A percentile compares a stretch with the other conserved stretches of the same genome.
Evolutionary conservation across 1,284 basidiomycete genomes (phyloP).

Genomic region (Sphagnurus paluster): DNA sequence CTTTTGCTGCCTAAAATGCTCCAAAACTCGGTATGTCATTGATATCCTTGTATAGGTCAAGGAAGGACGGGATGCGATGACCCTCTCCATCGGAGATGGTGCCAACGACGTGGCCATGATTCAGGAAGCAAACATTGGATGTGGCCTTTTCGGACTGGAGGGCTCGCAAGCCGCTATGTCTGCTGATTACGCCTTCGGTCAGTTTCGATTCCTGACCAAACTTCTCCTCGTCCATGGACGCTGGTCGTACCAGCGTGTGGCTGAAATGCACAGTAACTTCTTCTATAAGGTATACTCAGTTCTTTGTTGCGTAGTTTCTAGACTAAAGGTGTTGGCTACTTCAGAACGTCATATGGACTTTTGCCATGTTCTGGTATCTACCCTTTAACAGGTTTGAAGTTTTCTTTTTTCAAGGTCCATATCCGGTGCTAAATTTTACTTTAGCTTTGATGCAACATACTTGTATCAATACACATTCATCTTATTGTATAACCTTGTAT

Average conservation of each 20-base stretch:
- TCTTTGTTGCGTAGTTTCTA: not conserved
- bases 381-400: slow-evolving; percentile 83
- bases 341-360: slow-evolving; percentile 88
- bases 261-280: slow-evolving; percentile 98
- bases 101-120: slow-evolving; percentile 98
- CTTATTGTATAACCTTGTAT: slow-evolving; percentile 87
- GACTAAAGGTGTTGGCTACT: slow-evolving; percentile 9
- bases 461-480: slow-evolving; percentile 96
- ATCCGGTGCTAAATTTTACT: slow-evolving; percentile 12
- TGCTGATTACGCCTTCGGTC: slow-evolving; percentile 97
- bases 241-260: slow-evolving; percentile 95
- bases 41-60: slow-evolving; percentile 64
- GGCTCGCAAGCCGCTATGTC: slow-evolving; percentile 99
- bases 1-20: too few relatives aligned
- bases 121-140: slow-evolving; percentile 96
- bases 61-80: slow-evolving; percentile 95
- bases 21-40: not conserved
- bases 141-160: slow-evolving; percentile 92
- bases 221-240: slow-evolving; percentile 93
- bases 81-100: slow-evolving; percentile 94
- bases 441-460: slow-evolving; percentile 91
- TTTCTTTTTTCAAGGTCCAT: slow-evolving; percentile 12
- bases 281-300: slow-evolving; percentile 83
- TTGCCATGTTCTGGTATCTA: slow-evolving; percentile 94
- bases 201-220: slow-evolving; percentile 94